These are phyloP conservation scores for Areca catechu DNA, from an alignment of 176 grass and related monocot genomes.

Conservation along the genomic window DNA sequence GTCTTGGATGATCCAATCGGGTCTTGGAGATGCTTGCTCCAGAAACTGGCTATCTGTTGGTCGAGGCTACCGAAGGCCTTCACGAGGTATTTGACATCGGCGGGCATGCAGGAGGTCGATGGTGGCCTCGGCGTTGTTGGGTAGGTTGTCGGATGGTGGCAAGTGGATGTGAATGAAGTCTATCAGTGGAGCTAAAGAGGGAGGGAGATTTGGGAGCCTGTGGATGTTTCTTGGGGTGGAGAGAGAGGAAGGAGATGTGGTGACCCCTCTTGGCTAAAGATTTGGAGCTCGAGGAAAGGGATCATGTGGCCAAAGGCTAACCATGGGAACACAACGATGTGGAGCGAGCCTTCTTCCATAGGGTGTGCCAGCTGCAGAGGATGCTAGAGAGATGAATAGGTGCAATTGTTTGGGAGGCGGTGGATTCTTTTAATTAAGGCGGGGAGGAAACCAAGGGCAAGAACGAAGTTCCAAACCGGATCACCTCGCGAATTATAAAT, in stretches of 20 bases:
- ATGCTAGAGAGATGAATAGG: too few relatives aligned
- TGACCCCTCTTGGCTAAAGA: too few relatives aligned
- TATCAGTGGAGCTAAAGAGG: slow-evolving; percentile 19
- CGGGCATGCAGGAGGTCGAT: slow-evolving; percentile 49
- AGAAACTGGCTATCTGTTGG: slow-evolving; percentile 17
- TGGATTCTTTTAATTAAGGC: too few relatives aligned
- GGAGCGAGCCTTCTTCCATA: slow-evolving; percentile 5
- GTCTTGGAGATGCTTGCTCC: neutral
- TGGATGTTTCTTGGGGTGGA: slow-evolving; percentile 42
- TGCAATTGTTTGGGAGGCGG: too few relatives aligned
- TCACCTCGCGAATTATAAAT: too few relatives aligned
- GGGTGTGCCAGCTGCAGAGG: too few relatives aligned
- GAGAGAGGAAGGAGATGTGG: slow-evolving; percentile 46
- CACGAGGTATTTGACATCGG: slow-evolving; percentile 28
- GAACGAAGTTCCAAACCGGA: too few relatives aligned
- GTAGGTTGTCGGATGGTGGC: slow-evolving; percentile 25
- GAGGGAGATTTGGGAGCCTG: slow-evolving; percentile 25
- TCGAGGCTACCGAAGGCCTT: slow-evolving; percentile 40
- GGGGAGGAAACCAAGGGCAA: too few relatives aligned
- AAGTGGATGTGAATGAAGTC: slow-evolving; percentile 24
- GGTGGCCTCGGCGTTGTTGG: slow-evolving; percentile 28
- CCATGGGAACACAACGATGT: slow-evolving; percentile 67
- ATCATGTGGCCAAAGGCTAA: slow-evolving; percentile 61
- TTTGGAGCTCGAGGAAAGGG: slow-evolving; percentile 41
- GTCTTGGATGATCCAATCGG: slow-evolving; percentile 57